Base-by-base conservation (phyloP, 164 flowering plant genomes). In the Chimonanthus praecox region DNA sequence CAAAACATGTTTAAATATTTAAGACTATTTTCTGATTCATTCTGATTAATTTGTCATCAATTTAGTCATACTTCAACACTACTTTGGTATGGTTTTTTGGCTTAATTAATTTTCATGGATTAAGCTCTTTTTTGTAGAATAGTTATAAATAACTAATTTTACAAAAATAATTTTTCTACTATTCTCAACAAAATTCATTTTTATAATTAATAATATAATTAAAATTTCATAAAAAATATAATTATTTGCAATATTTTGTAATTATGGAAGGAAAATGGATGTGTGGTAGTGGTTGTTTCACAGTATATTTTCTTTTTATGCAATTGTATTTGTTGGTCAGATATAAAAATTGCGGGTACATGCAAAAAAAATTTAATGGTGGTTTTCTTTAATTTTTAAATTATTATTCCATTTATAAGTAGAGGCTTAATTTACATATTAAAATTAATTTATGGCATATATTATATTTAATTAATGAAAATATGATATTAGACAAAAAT, bases 401-500 rank as follows among this genome's bases (percentile, higher is more conserved):
- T 51, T 51, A 51, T 7, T 7, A 51, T 51, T 51, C 13, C 10
- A 1, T 7, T 51, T 51, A 7, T 7, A 7, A 51, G 13, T 7
- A 51, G 7, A 51, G 2, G 58, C 10, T 7, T 51, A 51, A 7
- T 51, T 51, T 51, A 7, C 58, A 51, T 51, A 7, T 51, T 7
- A 51, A 51, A 51, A 51, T 74, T 86, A 54, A 33, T 33, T 33
- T 33, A 33, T 33, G 33, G 33, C 33, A 33, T 33, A 33, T 0
- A 33, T 33, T 33, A 33, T 33, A 33, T 33, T 33, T 33, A 33
- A 33, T 33, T 33, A 33, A 33, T 33, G 33, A 33, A 33, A 33
- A 33, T 33, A 33, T 33, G 33, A 33, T 33, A 33, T 33, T 33
- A 33, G 2, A 33, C 33, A 33, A 33, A 33, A 33, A 33, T 33